Base-by-base conservation (phyloP, 1,284 basidiomycete species). In the Pisolithus thermaeus region DNA sequence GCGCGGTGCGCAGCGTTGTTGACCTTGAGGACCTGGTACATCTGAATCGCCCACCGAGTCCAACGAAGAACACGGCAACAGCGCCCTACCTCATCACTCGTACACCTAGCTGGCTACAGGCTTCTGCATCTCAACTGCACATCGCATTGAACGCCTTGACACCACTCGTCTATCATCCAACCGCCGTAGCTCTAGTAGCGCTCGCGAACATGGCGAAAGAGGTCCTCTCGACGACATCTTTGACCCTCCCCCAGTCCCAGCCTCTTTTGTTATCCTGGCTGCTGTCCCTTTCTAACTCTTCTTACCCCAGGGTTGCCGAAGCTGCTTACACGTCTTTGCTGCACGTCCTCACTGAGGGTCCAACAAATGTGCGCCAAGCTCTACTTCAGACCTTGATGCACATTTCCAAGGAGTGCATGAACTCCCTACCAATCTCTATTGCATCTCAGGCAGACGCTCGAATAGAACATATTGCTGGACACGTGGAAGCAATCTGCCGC, bases 361-460 rank as follows among this genome's bases (percentile, higher is more conserved):
- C 77, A 16, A 11, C 30, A 16, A 67, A 66, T 46, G 66, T 70
- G 2, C 73, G 72, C 28, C 68, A 75, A 49, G 57, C 69, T 3
- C 65, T 90, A 9, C 68, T 85, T 25, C 77, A 78, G 54, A 75
- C 72, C 4, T 65, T 83, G 28, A 70, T 80, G 53, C 75, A 77
- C 44, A 79, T 77, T 28, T 79, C 78, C 1, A 70, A 75, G 56
- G 82, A 88, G 41, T 80, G 82, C 53, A 73, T 96, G 32, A 70
- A 79, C n/a, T 73, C 84, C 0, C 71, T 97, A 3, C 90, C 93
- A n/a, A 80, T 83, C 9, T 72, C 88, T 9, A 74, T 95, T 38
- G 72, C 77, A 7, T 80, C 82, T 3, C 81, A 80, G 47, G 79
- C 87, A 14, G 90, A 93, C 58, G 67, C 75, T 11, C 85, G 85